Percentiles rank a stretch among this genome's conserved stretches.
Evolutionary conservation across 345 rosid genomes (phyloP).

Genomic region (Gossypium anomalum): DNA sequence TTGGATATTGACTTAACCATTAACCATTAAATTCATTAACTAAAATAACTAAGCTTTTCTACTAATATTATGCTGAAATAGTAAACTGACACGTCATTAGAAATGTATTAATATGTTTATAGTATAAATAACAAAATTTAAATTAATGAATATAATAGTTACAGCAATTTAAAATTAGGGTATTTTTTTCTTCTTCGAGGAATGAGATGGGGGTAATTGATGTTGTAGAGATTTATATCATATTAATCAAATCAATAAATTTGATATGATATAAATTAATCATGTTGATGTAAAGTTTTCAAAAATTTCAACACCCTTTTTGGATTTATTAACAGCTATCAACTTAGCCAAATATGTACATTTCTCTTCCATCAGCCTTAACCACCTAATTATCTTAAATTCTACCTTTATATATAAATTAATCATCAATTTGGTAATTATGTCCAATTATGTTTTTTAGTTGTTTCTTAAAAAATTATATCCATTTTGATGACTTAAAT

Average conservation of each 20-base stretch:
- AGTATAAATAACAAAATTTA: no score
- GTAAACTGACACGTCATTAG: no score
- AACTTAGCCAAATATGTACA: constrained; percentile 3
- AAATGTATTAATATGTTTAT: no score
- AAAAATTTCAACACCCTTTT: not conserved
- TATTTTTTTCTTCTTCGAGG: not conserved
- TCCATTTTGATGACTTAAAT: not conserved
- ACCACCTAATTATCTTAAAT: not conserved
- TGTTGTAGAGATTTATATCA: not conserved
- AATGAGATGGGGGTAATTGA: not conserved
- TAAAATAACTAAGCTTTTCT: no score
- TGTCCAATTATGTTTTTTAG: not conserved
- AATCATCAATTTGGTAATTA: not conserved
- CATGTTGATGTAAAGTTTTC: not conserved
- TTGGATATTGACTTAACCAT: no score
- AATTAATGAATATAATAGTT: no score
- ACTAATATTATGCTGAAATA: no score
- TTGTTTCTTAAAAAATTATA: not conserved
- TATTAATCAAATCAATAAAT: not conserved
- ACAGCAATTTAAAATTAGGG: no score
- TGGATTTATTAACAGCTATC: not conserved
- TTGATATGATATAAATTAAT: not conserved
- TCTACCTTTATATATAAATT: not conserved
- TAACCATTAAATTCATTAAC: no score
- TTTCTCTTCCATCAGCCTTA: not conserved